Base-by-base conservation (phyloP, 192 early-diverging fungal genomes). In the Backusella australiensis region DNA sequence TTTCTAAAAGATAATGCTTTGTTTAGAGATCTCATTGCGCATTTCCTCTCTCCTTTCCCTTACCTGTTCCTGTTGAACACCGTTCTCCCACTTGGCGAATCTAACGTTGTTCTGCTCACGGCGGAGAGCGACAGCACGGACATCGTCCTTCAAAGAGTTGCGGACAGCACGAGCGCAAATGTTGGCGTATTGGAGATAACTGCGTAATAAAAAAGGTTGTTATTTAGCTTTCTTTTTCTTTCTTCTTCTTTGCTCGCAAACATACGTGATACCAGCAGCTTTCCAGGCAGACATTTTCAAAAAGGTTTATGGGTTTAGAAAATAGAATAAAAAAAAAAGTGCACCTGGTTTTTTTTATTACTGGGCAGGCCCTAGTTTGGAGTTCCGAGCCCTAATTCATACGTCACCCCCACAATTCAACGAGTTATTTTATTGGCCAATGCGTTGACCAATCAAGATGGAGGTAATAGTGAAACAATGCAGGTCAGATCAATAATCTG, bases 171-270 rank as follows among this genome's bases (percentile, higher is more conserved):
- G 85, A 73, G 95, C 92, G 79, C 91, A 89, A 79, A 95, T 89
- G 85, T 94, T 91, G 75, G 90, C 85, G 86, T 93, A 95, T 82
- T 94, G 90, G 75, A 97, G 86, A 87, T 97, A 97, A 80, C 95
- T 95, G 75, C 73, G 41, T 46, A 21, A 19, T 19, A 52, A 71
- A 52, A 17, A 52, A 23, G 36, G n/a, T 23, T 41, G 63, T 67
- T 11, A 38, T 53, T 69, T 63, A 42, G n/a, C 7, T 53, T 65
- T 53, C 4, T n/a, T 34, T 52, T 12, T 0, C n/a, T 42, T 32
- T 49, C 3, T 71, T 17, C 35, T 36, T 35, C 32, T 11, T 29
- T 6, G 7, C 3, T 69, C 35, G 23, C 12, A 41, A 66, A 74
- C 78, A 34, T 77, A 86, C 86, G 79, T 73, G 70, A 87, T 81